These are phyloP conservation scores for Tulasnella sp. DNA, from an alignment of 768 basidiomycete genomes.

Conservation along the genomic window DNA sequence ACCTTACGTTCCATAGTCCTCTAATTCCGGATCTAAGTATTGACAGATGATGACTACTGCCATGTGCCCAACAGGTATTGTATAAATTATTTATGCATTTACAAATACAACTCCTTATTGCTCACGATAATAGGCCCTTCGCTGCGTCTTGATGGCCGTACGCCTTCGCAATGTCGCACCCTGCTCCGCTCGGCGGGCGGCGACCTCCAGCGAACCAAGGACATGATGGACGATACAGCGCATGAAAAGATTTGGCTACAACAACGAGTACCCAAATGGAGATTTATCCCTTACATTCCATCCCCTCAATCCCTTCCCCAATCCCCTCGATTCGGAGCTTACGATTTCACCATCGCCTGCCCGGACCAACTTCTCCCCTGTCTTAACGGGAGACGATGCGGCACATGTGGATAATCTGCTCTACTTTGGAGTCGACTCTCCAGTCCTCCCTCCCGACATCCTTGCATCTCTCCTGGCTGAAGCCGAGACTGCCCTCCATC, in stretches of 20 bases:
- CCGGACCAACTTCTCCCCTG: too few species aligned
- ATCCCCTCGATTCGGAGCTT: background rate
- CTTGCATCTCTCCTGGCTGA: background rate
- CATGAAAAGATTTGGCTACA: background rate
- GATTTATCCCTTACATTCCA: background rate
- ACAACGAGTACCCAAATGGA: background rate
- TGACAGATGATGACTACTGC: too few species aligned
- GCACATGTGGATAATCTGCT: background rate
- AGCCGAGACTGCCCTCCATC: too few species aligned
- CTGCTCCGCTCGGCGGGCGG: background rate
- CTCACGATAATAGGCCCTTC: background rate
- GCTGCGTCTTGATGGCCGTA: background rate
- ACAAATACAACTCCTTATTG: background rate
- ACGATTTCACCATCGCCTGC: background rate
- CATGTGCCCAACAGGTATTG: too few species aligned
- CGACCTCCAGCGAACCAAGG: slow-evolving; percentile 8
- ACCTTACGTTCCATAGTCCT: background rate
- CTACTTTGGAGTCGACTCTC: background rate
- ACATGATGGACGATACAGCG: background rate
- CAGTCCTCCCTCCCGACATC: background rate
- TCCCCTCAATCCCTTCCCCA: background rate
- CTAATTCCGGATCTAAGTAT: too few species aligned
- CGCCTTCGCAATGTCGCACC: background rate
- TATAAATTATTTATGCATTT: background rate
- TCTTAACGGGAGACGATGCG: too few species aligned